A percentile compares a stretch with the other conserved stretches of the same genome.
phyloP scores from a whole-genome alignment of 495 filamentous ascomycete species.

The Tetracladium marchalianum region DNA sequence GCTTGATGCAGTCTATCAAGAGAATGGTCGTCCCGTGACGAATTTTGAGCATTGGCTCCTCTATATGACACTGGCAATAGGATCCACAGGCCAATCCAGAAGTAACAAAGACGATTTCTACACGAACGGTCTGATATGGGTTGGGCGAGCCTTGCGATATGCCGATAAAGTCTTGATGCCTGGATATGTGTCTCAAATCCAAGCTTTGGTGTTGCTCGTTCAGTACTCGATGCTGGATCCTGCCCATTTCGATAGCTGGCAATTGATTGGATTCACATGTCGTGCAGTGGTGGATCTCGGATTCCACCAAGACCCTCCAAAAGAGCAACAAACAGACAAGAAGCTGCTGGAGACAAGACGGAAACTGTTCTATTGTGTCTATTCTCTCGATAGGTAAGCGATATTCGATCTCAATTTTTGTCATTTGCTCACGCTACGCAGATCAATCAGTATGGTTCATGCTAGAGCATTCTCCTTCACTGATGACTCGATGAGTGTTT shows the following conservation, averaged over 20 bases:
- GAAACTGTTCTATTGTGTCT: constrained; percentile 77
- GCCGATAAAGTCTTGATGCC: constrained; percentile 75
- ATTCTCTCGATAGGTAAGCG: constrained; percentile 70
- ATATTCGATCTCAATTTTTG: neutral
- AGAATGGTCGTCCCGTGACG: constrained; percentile 46
- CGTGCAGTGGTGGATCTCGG: constrained; percentile 80
- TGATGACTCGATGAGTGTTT: constrained; percentile 73
- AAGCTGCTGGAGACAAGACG: constrained; percentile 64
- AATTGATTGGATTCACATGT: constrained; percentile 76
- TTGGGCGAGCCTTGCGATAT: constrained; percentile 59
- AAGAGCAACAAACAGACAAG: constrained; percentile 44
- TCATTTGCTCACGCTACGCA: constrained; percentile 23
- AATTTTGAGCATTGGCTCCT: constrained; percentile 76
- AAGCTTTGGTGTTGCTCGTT: constrained; percentile 74
- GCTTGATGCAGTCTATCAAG: constrained; percentile 64
- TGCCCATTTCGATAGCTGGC: constrained; percentile 82
- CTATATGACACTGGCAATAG: constrained; percentile 80
- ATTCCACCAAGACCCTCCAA: constrained; percentile 78
- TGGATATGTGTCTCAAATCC: constrained; percentile 70
- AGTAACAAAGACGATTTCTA: constrained; percentile 53
- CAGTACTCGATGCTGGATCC: constrained; percentile 85
- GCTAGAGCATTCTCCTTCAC: constrained; percentile 82
- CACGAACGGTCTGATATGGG: constrained; percentile 52
- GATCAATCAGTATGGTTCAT: constrained; percentile 71
- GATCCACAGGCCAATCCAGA: constrained; percentile 61